Evolutionary conservation across 768 basidiomycete genomes (phyloP).

Genomic region (Termitomyces sp.): DNA sequence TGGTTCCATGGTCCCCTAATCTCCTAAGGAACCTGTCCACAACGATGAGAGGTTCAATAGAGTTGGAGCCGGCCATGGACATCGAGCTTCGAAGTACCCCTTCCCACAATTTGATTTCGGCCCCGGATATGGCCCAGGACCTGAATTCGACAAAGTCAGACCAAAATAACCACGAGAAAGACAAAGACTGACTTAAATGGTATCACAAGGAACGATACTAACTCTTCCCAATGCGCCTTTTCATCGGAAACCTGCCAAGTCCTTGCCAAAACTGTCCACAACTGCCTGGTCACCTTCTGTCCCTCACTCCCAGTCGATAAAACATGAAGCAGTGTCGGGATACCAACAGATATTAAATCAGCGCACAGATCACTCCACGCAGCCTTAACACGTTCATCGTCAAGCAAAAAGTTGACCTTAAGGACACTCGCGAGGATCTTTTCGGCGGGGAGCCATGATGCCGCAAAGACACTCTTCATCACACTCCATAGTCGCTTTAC

Average conservation of each 20-base stretch:
- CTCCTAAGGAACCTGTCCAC: conserved; percentile 25
- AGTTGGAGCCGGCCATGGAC: conserved; percentile 15
- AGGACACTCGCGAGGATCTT: conserved; percentile 42
- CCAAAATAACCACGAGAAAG: not conserved
- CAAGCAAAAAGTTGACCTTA: conserved; percentile 36
- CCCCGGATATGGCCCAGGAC: conserved; percentile 38
- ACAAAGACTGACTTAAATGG: conserved; percentile 40
- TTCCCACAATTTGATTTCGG: conserved; percentile 42
- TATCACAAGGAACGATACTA: conserved; percentile 40
- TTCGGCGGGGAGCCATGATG: conserved; percentile 41
- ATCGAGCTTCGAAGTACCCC: conserved; percentile 29
- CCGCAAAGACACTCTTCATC: conserved; percentile 44
- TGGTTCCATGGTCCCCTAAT: conserved; percentile 17
- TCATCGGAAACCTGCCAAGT: conserved; percentile 22
- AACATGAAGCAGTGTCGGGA: conserved; percentile 35
- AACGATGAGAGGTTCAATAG: conserved; percentile 18
- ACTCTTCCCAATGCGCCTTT: conserved; percentile 32
- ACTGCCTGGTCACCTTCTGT: conserved; percentile 33
- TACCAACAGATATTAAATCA: conserved; percentile 38
- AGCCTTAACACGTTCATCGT: conserved; percentile 31
- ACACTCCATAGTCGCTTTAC: conserved; percentile 48
- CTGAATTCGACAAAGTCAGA: conserved; percentile 25
- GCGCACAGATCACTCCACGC: conserved; percentile 49
- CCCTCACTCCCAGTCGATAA: conserved; percentile 26
- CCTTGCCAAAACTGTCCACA: conserved; percentile 46